A percentile compares a stretch with the other conserved stretches of the same genome.
Conservation (phyloP, 768 basidiomycete species). For the Russula ochroleuca region DNA sequence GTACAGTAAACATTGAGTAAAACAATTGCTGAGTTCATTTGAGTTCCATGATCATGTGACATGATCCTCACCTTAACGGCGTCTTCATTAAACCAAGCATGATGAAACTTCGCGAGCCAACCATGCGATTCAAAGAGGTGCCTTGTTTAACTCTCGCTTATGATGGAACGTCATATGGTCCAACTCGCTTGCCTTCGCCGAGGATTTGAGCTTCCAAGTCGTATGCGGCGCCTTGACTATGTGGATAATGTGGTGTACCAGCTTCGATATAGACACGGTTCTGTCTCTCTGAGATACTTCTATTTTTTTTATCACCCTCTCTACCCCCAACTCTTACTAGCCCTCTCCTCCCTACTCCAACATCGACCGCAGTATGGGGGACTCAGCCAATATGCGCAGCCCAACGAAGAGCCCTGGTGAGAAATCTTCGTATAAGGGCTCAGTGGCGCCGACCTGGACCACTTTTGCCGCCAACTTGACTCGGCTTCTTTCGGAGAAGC, state of each 20-base stretch:
- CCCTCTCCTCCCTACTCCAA: background rate
- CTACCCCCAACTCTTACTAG: background rate
- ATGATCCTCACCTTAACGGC: too few species aligned
- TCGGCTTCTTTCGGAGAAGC: conserved; percentile 20
- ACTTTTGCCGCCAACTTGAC: background rate
- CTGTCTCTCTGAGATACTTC: background rate
- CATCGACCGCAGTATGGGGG: too few species aligned
- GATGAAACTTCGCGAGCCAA: background rate
- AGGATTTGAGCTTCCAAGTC: background rate
- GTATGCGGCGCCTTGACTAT: too few species aligned
- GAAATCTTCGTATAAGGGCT: background rate
- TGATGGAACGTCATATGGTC: too few species aligned
- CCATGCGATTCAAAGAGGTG: background rate
- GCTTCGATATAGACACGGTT: background rate
- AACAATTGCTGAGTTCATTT: too few species aligned
- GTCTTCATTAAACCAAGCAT: too few species aligned
- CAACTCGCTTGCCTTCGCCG: background rate
- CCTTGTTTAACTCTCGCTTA: too few species aligned
- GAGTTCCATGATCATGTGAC: too few species aligned
- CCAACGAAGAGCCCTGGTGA: background rate
- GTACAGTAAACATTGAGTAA: too few species aligned
- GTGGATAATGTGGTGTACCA: too few species aligned
- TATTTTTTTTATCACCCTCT: background rate
- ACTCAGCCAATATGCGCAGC: background rate
- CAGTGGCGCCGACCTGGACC: background rate